phyloP scores from a whole-genome alignment of 2,329 filamentous ascomycete species.

The Aspergillus quadrilineatus region DNA sequence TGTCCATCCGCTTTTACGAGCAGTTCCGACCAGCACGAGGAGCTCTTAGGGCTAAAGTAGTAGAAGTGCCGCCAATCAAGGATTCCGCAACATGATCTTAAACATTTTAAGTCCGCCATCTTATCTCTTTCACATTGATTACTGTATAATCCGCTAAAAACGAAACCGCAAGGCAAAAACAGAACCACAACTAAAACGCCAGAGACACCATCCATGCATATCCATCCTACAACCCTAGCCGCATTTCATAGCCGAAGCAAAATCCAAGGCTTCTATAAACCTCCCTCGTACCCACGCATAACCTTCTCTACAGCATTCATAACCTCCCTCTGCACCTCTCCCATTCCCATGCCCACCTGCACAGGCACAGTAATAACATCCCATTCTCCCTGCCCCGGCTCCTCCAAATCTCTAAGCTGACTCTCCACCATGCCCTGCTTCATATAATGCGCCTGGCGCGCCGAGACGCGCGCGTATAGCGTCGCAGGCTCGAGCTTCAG shows the following conservation, averaged over 20 bases:
- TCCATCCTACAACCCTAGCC: not conserved
- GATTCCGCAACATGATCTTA: too few species aligned
- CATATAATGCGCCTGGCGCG: conserved; percentile 87
- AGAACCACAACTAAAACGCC: not conserved
- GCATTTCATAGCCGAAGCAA: not conserved
- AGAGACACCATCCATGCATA: conserved; percentile 4
- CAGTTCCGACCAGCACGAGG: too few species aligned
- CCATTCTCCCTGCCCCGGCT: conserved; percentile 67
- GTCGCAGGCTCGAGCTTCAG: conserved; percentile 74
- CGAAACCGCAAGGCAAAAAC: not conserved
- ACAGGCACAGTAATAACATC: conserved; percentile 72
- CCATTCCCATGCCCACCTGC: conserved; percentile 53
- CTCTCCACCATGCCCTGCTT: conserved; percentile 92
- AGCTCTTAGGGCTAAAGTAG: too few species aligned
- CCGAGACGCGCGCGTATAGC: conserved; percentile 71
- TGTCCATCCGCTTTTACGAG: too few species aligned
- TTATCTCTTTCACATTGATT: too few species aligned
- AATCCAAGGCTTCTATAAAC: not conserved
- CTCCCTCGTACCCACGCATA: conserved; percentile 47
- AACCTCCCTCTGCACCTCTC: conserved; percentile 60
- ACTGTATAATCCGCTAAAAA: not conserved
- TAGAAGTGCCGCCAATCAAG: too few species aligned
- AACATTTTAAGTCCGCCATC: too few species aligned
- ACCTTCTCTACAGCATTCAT: conserved; percentile 57
- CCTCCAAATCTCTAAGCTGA: conserved; percentile 85